Conservation (phyloP, 345 rosid genomes). For the Dimocarpus longan region DNA sequence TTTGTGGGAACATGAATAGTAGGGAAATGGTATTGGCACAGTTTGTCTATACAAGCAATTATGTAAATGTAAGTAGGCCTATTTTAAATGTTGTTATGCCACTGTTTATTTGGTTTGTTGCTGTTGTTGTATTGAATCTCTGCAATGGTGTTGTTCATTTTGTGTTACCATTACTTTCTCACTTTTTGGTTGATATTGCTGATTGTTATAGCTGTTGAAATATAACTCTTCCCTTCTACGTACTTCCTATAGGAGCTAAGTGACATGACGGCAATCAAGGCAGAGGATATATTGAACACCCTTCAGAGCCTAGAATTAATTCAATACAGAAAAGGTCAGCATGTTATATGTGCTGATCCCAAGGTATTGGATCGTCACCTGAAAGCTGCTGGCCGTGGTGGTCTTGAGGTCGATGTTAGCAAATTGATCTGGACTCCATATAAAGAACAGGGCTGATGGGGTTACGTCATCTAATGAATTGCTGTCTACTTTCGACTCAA, state of each 20-base stretch:
- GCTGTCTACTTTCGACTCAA: background rate
- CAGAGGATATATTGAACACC: slow-evolving; percentile 90
- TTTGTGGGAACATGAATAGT: background rate
- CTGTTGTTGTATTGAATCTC: background rate
- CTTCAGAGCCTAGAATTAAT: slow-evolving; percentile 96
- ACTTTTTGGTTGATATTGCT: background rate
- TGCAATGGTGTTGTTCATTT: background rate
- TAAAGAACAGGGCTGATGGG: slow-evolving; percentile 75
- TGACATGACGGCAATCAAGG: slow-evolving; percentile 98
- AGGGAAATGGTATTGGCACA: background rate
- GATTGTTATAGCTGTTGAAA: background rate
- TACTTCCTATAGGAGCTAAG: slow-evolving; percentile 77
- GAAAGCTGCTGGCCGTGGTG: slow-evolving; percentile 97
- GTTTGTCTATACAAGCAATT: background rate
- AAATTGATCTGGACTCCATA: slow-evolving; percentile 99
- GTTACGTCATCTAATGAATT: background rate
- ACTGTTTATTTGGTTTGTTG: background rate
- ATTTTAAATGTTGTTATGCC: background rate
- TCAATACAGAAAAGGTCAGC: slow-evolving; percentile 99
- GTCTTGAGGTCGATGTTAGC: slow-evolving; percentile 95
- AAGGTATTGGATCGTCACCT: slow-evolving; percentile 96
- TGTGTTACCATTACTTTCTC: too few relatives aligned
- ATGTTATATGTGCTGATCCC: slow-evolving; percentile 97
- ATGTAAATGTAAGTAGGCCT: background rate
- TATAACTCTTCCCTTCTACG: background rate